Conservation (phyloP, 1,139 yeast genomes). For the Blastobotrys serpentis region DNA sequence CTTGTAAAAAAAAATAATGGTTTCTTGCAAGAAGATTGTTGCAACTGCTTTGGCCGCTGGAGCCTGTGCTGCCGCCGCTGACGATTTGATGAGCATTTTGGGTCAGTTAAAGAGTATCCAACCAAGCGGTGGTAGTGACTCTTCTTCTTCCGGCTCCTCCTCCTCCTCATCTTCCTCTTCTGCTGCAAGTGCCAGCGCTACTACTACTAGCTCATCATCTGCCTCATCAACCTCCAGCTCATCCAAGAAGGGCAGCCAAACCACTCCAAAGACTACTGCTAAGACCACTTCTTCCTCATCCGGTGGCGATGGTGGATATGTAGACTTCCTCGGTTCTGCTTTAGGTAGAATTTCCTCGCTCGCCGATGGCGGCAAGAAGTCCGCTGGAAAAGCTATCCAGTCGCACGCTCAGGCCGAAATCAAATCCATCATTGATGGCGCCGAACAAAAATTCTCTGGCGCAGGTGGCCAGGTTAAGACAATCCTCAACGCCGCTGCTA, state of each 20-base stretch:
- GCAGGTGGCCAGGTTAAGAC: conserved; percentile 3
- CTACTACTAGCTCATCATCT: no score
- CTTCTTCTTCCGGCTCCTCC: neutral
- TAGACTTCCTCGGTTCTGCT: neutral
- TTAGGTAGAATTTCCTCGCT: neutral
- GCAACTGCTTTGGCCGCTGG: neutral
- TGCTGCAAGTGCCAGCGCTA: no score
- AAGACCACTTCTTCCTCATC: neutral
- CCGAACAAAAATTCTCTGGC: neutral
- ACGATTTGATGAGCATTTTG: conserved; percentile 3
- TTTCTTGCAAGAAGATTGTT: neutral
- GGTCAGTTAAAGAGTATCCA: conserved; percentile 3
- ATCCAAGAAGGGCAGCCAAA: no score
- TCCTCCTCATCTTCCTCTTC: neutral
- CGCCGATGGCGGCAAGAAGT: neutral
- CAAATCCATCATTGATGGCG: conserved; percentile 1
- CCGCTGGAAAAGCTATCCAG: neutral
- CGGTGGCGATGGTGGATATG: neutral
- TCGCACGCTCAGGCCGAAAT: neutral
- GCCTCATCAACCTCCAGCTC: no score
- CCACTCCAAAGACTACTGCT: no score
- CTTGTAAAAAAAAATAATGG: neutral
- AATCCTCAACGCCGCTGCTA: neutral
- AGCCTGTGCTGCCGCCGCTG: neutral
- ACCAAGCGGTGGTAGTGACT: neutral